Evolutionary conservation across 2,329 filamentous ascomycete genomes (phyloP).

Genomic region (Zarea fungicola): DNA sequence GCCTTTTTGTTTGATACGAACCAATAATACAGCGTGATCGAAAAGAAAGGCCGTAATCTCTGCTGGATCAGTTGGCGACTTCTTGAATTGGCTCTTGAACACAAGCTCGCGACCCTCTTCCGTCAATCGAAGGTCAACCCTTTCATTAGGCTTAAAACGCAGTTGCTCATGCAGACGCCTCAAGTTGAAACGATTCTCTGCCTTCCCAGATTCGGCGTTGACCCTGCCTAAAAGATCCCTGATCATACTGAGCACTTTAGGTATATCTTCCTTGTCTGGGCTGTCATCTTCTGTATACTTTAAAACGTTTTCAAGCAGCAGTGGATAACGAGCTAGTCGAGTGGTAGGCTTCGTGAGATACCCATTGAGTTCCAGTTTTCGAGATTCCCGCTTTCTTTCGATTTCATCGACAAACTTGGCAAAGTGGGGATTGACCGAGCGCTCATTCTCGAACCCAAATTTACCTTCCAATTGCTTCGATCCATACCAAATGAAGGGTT

Average conservation of each 20-base stretch:
- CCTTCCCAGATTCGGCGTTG: constrained; percentile 92
- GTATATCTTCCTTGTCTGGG: constrained; percentile 86
- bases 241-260: constrained; percentile 81
- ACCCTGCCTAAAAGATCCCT: constrained; percentile 81
- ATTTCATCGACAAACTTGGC: constrained; percentile 93
- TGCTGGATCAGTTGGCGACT: constrained; percentile 77
- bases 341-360: constrained; percentile 98
- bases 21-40: constrained; percentile 89
- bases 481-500: constrained; percentile 94
- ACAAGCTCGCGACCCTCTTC: constrained; percentile 90
- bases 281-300: constrained; percentile 89
- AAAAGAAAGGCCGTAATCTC: constrained; percentile 96
- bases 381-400: constrained; percentile 89
- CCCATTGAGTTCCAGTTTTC: constrained; percentile 94
- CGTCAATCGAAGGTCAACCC: constrained; percentile 88
- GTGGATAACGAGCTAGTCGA: constrained; percentile 84
- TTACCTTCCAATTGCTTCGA: constrained; percentile 95
- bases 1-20: constrained; percentile 84
- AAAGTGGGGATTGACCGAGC: constrained; percentile 78
- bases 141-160: constrained; percentile 83
- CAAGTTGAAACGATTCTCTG: constrained; percentile 95
- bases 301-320: constrained; percentile 83
- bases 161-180: constrained; percentile 87
- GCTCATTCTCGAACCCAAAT: constrained; percentile 96
- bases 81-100: constrained; percentile 92